phyloP scores from a whole-genome alignment of 1,284 basidiomycete species.

The Caloboletus firmus region DNA sequence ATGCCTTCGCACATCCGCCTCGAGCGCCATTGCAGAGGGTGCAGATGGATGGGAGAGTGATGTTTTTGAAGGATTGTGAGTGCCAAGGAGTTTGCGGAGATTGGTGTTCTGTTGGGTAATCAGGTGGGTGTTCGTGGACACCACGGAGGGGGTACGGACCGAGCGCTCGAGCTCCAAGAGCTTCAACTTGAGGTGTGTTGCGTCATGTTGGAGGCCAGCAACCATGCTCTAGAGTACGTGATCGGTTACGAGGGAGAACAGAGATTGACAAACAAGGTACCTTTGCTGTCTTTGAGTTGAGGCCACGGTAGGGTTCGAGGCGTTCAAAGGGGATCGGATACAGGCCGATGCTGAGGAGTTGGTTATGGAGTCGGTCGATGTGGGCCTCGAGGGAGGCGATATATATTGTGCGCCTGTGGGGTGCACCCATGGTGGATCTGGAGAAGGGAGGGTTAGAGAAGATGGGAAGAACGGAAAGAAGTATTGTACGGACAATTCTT shows the following conservation, averaged over 20 bases:
- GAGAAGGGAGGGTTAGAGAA: not conserved
- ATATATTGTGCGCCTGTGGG: slow-evolving; percentile 59
- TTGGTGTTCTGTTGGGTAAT: slow-evolving; percentile 29
- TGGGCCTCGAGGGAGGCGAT: slow-evolving; percentile 62
- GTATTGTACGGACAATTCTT: slow-evolving; percentile 55
- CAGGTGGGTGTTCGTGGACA: not conserved
- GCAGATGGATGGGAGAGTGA: slow-evolving; percentile 27
- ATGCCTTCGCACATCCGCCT: slow-evolving; percentile 35
- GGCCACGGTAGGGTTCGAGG: slow-evolving; percentile 56
- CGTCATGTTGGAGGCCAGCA: slow-evolving; percentile 64
- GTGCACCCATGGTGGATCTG: slow-evolving; percentile 65
- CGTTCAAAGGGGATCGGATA: slow-evolving; percentile 54
- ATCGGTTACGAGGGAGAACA: not conserved
- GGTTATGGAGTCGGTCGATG: slow-evolving; percentile 57
- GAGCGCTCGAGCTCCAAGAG: slow-evolving; percentile 65
- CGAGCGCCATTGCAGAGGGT: slow-evolving; percentile 30
- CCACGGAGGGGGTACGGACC: slow-evolving; percentile 34
- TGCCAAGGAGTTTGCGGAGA: slow-evolving; percentile 33
- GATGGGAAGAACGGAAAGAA: not conserved
- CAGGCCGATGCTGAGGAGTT: slow-evolving; percentile 49
- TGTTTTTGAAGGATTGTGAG: slow-evolving; percentile 22
- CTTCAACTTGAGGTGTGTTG: slow-evolving; percentile 54
- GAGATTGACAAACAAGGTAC: slow-evolving; percentile 33
- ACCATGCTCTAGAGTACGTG: slow-evolving; percentile 59
- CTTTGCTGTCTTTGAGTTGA: slow-evolving; percentile 73